Evolutionary conservation across 441 rosid species (phyloP), one percentile per base, ranked within the genome.

Genomic region (Aquilaria agallochum): DNA sequence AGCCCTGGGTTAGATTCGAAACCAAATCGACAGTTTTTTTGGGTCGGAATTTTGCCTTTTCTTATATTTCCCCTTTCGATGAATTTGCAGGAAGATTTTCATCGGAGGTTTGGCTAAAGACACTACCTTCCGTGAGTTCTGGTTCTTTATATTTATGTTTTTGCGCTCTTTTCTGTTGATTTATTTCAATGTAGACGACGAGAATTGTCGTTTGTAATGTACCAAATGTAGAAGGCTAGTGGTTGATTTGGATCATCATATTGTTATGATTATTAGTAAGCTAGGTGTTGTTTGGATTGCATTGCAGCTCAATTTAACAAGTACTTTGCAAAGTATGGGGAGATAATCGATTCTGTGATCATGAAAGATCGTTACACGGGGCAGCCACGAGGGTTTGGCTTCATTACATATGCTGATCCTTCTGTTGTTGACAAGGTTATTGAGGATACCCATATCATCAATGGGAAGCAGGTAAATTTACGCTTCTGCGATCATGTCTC

Each of bases 311-410:
- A 74, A 54, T 94, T 94, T 70, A 85, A 84, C 54, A 78, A 85
- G 75, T 89, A 94, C 71, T 90, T 94, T 62, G 96, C 87, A 1
- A 78, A 74, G 63, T 91, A 89, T 57, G 98, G 98, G 44, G 93
- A 91, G 83, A 94, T 89, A 9, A 81, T 83, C 2, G 96, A 94
- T 60, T 89, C 93, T 0, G 97, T 94, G 34, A 94, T 94, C 34
- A 91, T 94, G 95, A 84, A 89, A 71, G 96, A 94, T 78, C 83
- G 97, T 13, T 71, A 79, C 70, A 81, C 92, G 0, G 95, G 98
- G 52, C 93, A 84, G 62, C 97, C 98, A n/a, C 74, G 97, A 49
- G 97, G 98, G 40, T 94, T 89, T 53, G 96, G 98, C 34, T 94
- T 94, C 70, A 85, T 94, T 12, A 94, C 97, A 13, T 91, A 78